Conservation (phyloP, 1,284 basidiomycete species). For the Neolentinus lepideus region DNA sequence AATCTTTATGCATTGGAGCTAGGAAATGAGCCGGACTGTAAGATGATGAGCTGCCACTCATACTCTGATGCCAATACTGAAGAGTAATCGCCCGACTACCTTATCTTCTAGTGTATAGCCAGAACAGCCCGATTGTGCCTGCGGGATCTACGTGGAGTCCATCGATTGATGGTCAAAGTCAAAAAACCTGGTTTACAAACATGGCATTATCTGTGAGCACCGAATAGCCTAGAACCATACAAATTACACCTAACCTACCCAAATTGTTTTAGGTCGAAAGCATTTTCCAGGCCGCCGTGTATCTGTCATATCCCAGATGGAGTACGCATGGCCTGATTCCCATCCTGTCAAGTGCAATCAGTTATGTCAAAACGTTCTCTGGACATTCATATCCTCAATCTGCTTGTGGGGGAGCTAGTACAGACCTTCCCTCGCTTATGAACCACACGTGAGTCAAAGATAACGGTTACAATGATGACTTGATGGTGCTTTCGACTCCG, state of each 20-base stretch:
- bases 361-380: conserved; percentile 29
- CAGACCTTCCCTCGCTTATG: conserved; percentile 31
- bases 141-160: conserved; percentile 11
- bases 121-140: conserved; percentile 10
- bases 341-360: conserved; percentile 24
- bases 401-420: conserved; percentile 33
- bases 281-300: conserved; percentile 36
- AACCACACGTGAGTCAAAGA: conserved; percentile 28
- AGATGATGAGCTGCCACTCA: conserved; percentile 8
- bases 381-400: conserved; percentile 39
- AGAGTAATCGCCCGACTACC: conserved; percentile 2
- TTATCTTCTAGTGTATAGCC: conserved; percentile 5
- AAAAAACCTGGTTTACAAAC: conserved; percentile 29
- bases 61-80: background rate
- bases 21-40: conserved; percentile 38
- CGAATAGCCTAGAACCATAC: conserved; percentile 1
- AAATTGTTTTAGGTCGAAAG: conserved; percentile 20
- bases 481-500: no score
- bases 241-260: background rate
- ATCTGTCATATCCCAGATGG: conserved; percentile 28
- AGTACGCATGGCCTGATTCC: conserved; percentile 27
- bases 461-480: no score
- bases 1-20: conserved; percentile 34
- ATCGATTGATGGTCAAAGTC: conserved; percentile 6
- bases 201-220: conserved; percentile 25